A percentile compares a stretch with the other conserved stretches of the same genome.
Evolutionary conservation across 2,329 filamentous ascomycete species (phyloP).

Genomic region (Cladosporium sp.): DNA sequence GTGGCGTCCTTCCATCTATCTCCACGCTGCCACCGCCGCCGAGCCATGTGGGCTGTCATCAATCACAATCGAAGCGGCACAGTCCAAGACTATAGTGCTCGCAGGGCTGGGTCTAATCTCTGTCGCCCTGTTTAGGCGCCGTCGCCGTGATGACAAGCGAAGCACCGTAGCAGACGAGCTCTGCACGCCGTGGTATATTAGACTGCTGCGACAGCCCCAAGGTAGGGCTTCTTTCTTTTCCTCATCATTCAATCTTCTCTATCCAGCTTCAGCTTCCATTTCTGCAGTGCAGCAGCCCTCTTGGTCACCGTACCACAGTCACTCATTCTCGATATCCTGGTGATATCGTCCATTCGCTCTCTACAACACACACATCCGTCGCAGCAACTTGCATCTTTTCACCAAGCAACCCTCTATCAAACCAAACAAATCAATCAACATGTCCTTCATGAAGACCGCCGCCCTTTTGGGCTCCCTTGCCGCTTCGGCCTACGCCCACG

Average conservation of each 20-base stretch:
- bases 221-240: conserved; percentile 14
- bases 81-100: neutral
- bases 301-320: conserved; percentile 20
- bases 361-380: conserved; percentile 11
- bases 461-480: conserved; percentile 32
- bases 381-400: conserved; percentile 3
- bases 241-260: conserved; percentile 20
- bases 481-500: conserved; percentile 22
- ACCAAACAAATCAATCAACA: conserved; percentile 21
- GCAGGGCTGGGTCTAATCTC: conserved; percentile 7
- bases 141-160: conserved; percentile 10
- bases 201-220: conserved; percentile 3
- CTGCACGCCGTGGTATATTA: conserved; percentile 10
- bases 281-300: conserved; percentile 16
- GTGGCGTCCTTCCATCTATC: conserved; percentile 2
- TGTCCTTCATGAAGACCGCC: conserved; percentile 33
- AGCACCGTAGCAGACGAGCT: neutral
- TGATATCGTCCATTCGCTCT: conserved; percentile 22
- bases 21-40: neutral
- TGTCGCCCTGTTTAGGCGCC: conserved; percentile 14
- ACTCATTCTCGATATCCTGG: conserved; percentile 22
- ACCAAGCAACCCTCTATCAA: conserved; percentile 2
- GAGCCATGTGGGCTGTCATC: conserved; percentile 19
- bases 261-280: conserved; percentile 4
- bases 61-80: conserved; percentile 5